phyloP scores from a whole-genome alignment of 108 stramenopile species.

The Cyclostephanos tholiformis region DNA sequence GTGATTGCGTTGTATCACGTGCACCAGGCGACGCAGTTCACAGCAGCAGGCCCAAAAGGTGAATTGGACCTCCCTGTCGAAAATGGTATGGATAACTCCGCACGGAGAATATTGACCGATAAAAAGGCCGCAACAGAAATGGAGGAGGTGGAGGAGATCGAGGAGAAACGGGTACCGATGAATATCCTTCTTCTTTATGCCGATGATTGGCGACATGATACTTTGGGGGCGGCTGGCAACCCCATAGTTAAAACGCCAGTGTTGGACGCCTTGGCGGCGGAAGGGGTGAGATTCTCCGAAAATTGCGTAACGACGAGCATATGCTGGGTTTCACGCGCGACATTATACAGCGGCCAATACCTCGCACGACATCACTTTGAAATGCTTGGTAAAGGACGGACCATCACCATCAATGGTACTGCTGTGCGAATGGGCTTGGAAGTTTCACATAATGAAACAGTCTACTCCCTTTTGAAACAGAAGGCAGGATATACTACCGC shows the following conservation, averaged over 20 bases:
- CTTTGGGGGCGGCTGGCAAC: slow-evolving; percentile 52
- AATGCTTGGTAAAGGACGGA: slow-evolving; percentile 49
- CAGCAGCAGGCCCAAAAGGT: neutral
- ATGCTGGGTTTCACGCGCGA: slow-evolving; percentile 70
- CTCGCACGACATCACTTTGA: slow-evolving; percentile 56
- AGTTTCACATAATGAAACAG: slow-evolving; percentile 67
- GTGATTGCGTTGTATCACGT: slow-evolving; percentile 7
- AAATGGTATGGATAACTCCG: neutral
- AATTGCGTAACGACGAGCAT: slow-evolving; percentile 74
- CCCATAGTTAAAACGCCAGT: slow-evolving; percentile 66
- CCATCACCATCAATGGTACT: slow-evolving; percentile 33
- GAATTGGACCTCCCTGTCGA: slow-evolving; percentile 7
- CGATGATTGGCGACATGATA: slow-evolving; percentile 62
- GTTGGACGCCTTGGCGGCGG: slow-evolving; percentile 57
- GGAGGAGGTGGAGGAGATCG: slow-evolving; percentile 24
- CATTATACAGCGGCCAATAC: slow-evolving; percentile 65
- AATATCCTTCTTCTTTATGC: slow-evolving; percentile 56
- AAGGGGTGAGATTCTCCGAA: slow-evolving; percentile 67
- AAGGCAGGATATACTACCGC: slow-evolving; percentile 70
- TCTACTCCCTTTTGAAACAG: slow-evolving; percentile 64
- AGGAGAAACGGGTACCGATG: slow-evolving; percentile 43
- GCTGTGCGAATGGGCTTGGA: slow-evolving; percentile 37
- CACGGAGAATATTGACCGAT: slow-evolving; percentile 5
- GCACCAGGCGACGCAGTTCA: slow-evolving; percentile 11
- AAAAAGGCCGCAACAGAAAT: neutral